phyloP scores from a whole-genome alignment of 345 rosid genomes.

The Ricinus communis region DNA sequence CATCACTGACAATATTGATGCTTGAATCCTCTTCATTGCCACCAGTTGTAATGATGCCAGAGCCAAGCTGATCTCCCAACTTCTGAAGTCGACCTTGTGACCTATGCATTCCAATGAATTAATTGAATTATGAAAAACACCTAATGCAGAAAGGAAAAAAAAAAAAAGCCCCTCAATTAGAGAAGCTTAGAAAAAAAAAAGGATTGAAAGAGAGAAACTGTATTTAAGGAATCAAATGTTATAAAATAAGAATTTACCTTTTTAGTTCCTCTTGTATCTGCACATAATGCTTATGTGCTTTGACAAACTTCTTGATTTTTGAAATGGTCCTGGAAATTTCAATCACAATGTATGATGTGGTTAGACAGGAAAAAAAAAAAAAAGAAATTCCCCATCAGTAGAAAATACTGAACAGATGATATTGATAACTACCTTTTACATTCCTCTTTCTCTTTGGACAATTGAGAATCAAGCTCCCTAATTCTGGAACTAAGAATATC shows the following conservation, averaged over 20 bases:
- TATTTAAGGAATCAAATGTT: slow-evolving; percentile 1
- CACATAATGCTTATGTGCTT: slow-evolving; percentile 55
- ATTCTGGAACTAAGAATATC: slow-evolving; percentile 66
- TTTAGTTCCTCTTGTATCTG: slow-evolving; percentile 70
- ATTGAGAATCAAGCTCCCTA: slow-evolving; percentile 67
- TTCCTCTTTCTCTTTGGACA: slow-evolving; percentile 72
- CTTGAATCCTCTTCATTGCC: slow-evolving; percentile 62
- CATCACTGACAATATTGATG: slow-evolving; percentile 61
- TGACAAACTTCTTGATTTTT: slow-evolving; percentile 72
- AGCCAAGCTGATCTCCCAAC: slow-evolving; percentile 68
- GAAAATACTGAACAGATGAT: not conserved
- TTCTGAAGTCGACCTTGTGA: slow-evolving; percentile 70
- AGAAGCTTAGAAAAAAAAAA: slow-evolving; percentile 4
- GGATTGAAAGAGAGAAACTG: not conserved
- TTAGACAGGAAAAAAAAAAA: slow-evolving; percentile 11
- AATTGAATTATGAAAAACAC: slow-evolving; percentile 8
- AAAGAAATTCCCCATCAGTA: slow-evolving; percentile 13
- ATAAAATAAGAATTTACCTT: slow-evolving; percentile 46
- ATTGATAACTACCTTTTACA: slow-evolving; percentile 55
- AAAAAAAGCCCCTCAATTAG: not conserved
- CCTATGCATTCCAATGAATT: slow-evolving; percentile 41
- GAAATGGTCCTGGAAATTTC: slow-evolving; percentile 60
- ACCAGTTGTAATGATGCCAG: slow-evolving; percentile 41
- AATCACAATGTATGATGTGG: slow-evolving; percentile 19
- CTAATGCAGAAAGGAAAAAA: not conserved